Evolutionary conservation across 306 rosid genomes (phyloP), one percentile per base, ranked within the genome.

Genomic region (Ammopiptanthus mongolicus): DNA sequence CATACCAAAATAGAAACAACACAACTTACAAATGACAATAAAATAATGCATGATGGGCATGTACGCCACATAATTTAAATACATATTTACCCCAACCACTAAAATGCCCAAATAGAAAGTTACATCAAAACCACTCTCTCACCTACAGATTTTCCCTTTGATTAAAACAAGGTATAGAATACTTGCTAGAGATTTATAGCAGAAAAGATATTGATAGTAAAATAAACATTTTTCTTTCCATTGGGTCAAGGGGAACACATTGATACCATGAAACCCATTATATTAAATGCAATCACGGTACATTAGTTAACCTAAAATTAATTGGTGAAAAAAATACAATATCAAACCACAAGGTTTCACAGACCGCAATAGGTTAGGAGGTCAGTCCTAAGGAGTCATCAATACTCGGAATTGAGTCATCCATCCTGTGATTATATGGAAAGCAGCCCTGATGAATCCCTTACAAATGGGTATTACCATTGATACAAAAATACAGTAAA

Each of bases 331-430:
- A 63, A 73, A 80, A 69, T 77, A 84, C 85, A 80, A 63, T 39
- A 62, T 59, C 66, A 71, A 85, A 82, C 84, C 85, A 80, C 77
- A 75, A 59, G 81, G 73, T n/a, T n/a, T n/a, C 98, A 91, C 97
- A 91, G 76, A 81, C 84, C 85, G 69, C 84, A 84, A 47, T 63
- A 81, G 78, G 83, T 86, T 87, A 77, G 88, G 88, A 78, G 87
- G 84, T 80, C 82, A 85, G 91, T 73, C 89, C 93, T 80, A 86
- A 75, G 53, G 84, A 86, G 84, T 83, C 82, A 79, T 84, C 82
- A 74, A 79, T 50, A 76, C 79, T 85, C 65, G 42, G 78, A 83
- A 80, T 74, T 55, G 80, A 82, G 79, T 78, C 79, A 77, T 84
- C 81, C 74, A 84, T 81, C 85, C 83, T 58, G 69, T 60, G 78